These are phyloP conservation scores for Gyrodon lividus DNA, from an alignment of 768 basidiomycete genomes.

Conservation along the genomic window DNA sequence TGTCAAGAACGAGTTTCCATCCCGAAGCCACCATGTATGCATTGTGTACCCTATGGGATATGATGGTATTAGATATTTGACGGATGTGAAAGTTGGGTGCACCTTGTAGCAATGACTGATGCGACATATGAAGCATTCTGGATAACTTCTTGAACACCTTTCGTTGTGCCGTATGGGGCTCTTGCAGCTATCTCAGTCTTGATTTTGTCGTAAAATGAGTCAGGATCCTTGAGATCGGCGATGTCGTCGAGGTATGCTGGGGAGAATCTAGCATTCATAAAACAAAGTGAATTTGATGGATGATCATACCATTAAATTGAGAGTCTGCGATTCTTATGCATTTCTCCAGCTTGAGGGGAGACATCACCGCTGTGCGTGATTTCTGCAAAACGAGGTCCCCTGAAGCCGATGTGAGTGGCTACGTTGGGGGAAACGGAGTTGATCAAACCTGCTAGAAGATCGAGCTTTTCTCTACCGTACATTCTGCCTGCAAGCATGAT, in stretches of 20 bases:
- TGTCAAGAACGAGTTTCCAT: slow-evolving; percentile 71
- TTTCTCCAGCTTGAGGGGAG: slow-evolving; percentile 62
- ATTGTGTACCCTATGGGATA: slow-evolving; percentile 68
- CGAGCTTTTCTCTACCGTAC: slow-evolving; percentile 77
- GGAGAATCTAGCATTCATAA: slow-evolving; percentile 12
- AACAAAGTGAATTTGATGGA: neutral
- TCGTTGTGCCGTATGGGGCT: slow-evolving; percentile 31
- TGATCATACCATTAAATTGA: slow-evolving; percentile 60
- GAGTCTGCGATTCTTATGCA: slow-evolving; percentile 71
- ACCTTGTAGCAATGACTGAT: slow-evolving; percentile 60
- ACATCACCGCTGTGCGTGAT: slow-evolving; percentile 56
- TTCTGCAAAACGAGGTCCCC: slow-evolving; percentile 62
- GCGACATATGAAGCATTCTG: slow-evolving; percentile 54
- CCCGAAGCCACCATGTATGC: slow-evolving; percentile 78
- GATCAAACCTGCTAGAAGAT: slow-evolving; percentile 67
- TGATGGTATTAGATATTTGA: slow-evolving; percentile 2
- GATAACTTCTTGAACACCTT: slow-evolving; percentile 27
- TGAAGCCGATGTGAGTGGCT: slow-evolving; percentile 26
- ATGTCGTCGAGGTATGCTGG: slow-evolving; percentile 72
- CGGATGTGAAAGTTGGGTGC: slow-evolving; percentile 11
- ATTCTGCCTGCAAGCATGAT: slow-evolving; percentile 56
- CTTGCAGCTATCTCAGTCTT: slow-evolving; percentile 56
- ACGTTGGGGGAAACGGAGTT: neutral
- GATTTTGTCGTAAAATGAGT: slow-evolving; percentile 59
- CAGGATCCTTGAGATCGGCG: slow-evolving; percentile 60